phyloP scores from a whole-genome alignment of 2,329 filamentous ascomycete genomes.

The Fusarium tricinctum region DNA sequence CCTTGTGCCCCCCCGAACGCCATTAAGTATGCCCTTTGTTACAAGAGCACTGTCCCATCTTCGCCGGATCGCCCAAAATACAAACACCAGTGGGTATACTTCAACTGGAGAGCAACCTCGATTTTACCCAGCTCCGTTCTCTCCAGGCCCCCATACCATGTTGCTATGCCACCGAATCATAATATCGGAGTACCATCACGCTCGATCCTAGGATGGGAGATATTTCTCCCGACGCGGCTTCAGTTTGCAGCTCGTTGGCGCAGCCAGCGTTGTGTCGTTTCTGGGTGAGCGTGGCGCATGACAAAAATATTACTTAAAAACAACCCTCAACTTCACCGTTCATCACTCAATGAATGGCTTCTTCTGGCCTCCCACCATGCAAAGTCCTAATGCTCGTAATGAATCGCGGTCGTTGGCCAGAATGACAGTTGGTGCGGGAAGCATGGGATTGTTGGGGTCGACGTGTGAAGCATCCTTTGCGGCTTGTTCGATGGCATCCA shows the following conservation, averaged over 20 bases:
- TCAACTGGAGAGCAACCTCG: slow-evolving; percentile 28
- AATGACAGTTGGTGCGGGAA: slow-evolving; percentile 88
- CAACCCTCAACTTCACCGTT: slow-evolving; percentile 10
- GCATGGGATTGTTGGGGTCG: slow-evolving; percentile 89
- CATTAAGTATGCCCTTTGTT: slow-evolving; percentile 45
- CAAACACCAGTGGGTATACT: slow-evolving; percentile 50
- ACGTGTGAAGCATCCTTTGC: slow-evolving; percentile 92
- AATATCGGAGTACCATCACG: slow-evolving; percentile 18
- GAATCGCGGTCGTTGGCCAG: slow-evolving; percentile 79
- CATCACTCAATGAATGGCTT: slow-evolving; percentile 74
- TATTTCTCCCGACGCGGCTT: slow-evolving; percentile 39
- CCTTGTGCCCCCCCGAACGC: slow-evolving; percentile 43
- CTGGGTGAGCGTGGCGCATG: slow-evolving; percentile 27
- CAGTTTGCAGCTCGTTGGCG: slow-evolving; percentile 30
- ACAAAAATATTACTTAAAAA: slow-evolving; percentile 32
- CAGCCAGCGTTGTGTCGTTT: slow-evolving; percentile 21
- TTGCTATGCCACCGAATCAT: slow-evolving; percentile 20
- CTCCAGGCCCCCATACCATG: slow-evolving; percentile 10
- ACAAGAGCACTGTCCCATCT: slow-evolving; percentile 36
- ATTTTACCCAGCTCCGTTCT: slow-evolving; percentile 15
- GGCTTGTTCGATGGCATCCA: slow-evolving; percentile 97
- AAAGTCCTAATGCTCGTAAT: slow-evolving; percentile 72
- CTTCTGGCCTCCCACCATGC: slow-evolving; percentile 73
- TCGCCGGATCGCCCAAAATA: slow-evolving; percentile 42
- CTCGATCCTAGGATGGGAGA: slow-evolving; percentile 34